A percentile compares a stretch with the other conserved stretches of the same genome.
Conservation (phyloP, 1,284 basidiomycete genomes). For the Takashimella koratensis region DNA sequence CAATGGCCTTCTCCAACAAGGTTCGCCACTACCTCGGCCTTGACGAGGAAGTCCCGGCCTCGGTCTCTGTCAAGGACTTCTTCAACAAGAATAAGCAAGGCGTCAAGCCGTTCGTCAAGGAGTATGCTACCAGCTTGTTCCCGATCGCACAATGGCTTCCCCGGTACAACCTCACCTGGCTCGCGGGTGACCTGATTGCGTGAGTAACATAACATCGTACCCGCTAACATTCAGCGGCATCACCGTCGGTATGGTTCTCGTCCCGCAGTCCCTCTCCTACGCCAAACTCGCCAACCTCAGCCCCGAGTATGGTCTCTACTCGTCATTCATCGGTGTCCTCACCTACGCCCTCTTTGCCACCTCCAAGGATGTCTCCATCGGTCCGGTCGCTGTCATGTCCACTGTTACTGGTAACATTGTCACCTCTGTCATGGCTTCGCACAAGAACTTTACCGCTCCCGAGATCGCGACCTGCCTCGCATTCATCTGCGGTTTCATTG, state of each 20-base stretch:
- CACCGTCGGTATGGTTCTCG: conserved; percentile 86
- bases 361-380: conserved; percentile 92
- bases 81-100: conserved; percentile 23
- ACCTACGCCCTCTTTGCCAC: conserved; percentile 58
- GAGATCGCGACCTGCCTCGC: conserved; percentile 82
- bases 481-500: conserved; percentile 86
- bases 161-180: conserved; percentile 61
- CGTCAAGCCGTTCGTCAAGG: conserved; percentile 36
- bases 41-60: conserved; percentile 35
- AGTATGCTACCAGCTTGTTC: conserved; percentile 69
- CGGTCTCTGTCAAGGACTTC: conserved; percentile 32
- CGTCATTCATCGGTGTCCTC: conserved; percentile 77
- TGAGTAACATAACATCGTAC: conserved; percentile 20
- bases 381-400: conserved; percentile 96
- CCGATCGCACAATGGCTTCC: conserved; percentile 78
- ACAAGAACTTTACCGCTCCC: conserved; percentile 57
- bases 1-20: too few relatives aligned
- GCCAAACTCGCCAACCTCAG: conserved; percentile 76
- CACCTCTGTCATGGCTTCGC: conserved; percentile 56
- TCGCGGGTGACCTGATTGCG: conserved; percentile 72
- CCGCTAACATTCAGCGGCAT: conserved; percentile 52
- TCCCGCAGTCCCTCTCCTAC: conserved; percentile 68
- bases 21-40: conserved; percentile 36
- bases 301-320: conserved; percentile 89
- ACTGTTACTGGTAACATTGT: conserved; percentile 78